phyloP scores from a whole-genome alignment of 805 yeast genomes.

The Candida andamanensis region DNA sequence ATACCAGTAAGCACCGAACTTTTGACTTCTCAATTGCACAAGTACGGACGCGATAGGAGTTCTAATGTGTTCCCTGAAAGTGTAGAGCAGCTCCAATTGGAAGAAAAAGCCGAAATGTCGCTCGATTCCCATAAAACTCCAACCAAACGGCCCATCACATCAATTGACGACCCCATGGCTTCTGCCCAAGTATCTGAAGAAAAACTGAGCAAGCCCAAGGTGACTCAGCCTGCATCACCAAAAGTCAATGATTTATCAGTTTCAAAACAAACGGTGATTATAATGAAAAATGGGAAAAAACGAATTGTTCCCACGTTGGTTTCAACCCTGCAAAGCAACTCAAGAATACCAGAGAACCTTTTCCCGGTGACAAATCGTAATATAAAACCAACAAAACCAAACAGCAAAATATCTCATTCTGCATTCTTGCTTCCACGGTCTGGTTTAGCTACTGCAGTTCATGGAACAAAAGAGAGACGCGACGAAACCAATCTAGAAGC shows the following conservation, averaged over 20 bases:
- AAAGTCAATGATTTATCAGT: too few relatives aligned
- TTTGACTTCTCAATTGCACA: conserved; percentile 63
- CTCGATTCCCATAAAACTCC: conserved; percentile 2
- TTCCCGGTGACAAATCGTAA: conserved; percentile 5
- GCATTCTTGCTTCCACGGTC: conserved; percentile 52
- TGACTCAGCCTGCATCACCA: not conserved
- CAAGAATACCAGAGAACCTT: conserved; percentile 1
- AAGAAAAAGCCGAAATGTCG: conserved; percentile 37
- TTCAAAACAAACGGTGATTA: conserved; percentile 38
- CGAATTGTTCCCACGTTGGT: conserved; percentile 68
- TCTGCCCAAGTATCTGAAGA: not conserved
- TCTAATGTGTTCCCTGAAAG: conserved; percentile 83
- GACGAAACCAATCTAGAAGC: conserved; percentile 17
- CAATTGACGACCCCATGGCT: not conserved
- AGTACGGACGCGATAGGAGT: conserved; percentile 87
- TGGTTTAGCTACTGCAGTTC: conserved; percentile 62
- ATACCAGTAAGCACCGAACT: conserved; percentile 55
- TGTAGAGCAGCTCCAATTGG: conserved; percentile 68
- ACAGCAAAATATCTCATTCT: conserved; percentile 38
- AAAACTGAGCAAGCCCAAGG: too few relatives aligned
- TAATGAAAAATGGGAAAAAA: conserved; percentile 70
- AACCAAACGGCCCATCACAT: not conserved
- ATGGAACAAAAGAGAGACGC: conserved; percentile 41
- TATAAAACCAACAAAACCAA: conserved; percentile 18
- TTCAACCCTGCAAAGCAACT: conserved; percentile 30